Conservation (phyloP, 2,329 filamentous ascomycete species). For the Oidium heveae region DNA sequence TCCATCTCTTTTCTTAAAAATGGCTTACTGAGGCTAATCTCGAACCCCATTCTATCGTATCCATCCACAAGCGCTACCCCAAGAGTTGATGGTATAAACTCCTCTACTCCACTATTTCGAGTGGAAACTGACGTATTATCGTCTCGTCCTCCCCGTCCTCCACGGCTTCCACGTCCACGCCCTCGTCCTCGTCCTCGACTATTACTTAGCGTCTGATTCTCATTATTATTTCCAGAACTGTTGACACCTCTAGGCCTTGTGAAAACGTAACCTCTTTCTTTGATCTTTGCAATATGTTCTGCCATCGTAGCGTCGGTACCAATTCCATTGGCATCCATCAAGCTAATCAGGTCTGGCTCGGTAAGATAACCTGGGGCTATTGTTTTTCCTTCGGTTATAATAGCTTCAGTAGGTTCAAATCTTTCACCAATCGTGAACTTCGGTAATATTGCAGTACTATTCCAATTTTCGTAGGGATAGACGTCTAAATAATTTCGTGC, state of each 20-base stretch:
- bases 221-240: conserved; percentile 1
- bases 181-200: conserved; percentile 17
- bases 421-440: conserved; percentile 53
- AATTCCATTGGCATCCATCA: conserved; percentile 98
- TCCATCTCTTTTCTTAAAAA: conserved; percentile 98
- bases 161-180: conserved; percentile 17
- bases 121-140: conserved; percentile 13
- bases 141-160: conserved; percentile 18
- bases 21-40: conserved; percentile 80
- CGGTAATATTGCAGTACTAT: conserved; percentile 60
- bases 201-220: conserved; percentile 10
- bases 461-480: conserved; percentile 93
- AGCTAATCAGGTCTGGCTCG: conserved; percentile 77
- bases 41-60: conserved; percentile 82
- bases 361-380: conserved; percentile 66
- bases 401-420: conserved; percentile 72
- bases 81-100: conserved; percentile 80
- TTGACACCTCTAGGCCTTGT: conserved; percentile 25
- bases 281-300: conserved; percentile 90
- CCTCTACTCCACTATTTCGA: conserved; percentile 32
- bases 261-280: conserved; percentile 65
- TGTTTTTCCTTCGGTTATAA: conserved; percentile 80
- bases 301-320: conserved; percentile 98
- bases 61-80: conserved; percentile 82
- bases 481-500: conserved; percentile 87